A percentile compares a stretch with the other conserved stretches of the same genome.
Conservation (phyloP, 495 filamentous ascomycete genomes). For the Aspergillus saccharolyticus region DNA sequence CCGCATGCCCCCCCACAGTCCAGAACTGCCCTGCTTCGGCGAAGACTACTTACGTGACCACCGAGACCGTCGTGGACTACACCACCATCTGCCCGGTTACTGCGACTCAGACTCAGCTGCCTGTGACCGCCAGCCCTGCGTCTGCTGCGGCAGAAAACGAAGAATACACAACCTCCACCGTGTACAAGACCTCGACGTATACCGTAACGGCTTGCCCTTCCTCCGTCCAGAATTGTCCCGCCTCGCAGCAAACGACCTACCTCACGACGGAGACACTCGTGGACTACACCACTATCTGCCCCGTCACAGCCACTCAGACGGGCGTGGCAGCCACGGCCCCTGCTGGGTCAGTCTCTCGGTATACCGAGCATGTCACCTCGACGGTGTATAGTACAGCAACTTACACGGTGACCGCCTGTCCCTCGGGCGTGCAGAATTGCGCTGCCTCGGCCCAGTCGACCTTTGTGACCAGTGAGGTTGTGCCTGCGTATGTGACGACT, state of each 20-base stretch:
- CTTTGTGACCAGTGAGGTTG: not conserved
- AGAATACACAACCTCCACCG: not conserved
- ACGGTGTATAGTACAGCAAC: not conserved
- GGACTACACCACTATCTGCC: conserved; percentile 1
- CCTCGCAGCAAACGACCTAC: not conserved
- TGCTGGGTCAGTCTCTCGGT: not conserved
- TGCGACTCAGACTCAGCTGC: not conserved
- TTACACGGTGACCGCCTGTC: not conserved
- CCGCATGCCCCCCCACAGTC: not conserved
- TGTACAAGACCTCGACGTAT: not conserved
- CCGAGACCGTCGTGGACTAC: not conserved
- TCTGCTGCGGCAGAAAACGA: not conserved
- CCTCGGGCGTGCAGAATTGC: not conserved
- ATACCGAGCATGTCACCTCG: not conserved
- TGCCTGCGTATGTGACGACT: not conserved
- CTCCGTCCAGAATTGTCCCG: not conserved
- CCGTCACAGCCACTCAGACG: not conserved
- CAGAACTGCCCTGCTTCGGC: not conserved
- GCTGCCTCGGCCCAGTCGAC: not conserved
- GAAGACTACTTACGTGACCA: not conserved
- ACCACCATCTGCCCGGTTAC: not conserved
- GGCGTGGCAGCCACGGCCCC: not conserved
- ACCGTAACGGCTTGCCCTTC: not conserved
- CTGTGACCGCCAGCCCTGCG: not conserved
- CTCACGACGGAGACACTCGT: not conserved